Conservation (phyloP, 192 early-diverging fungal genomes). For the Glomus cerebriforme region DNA sequence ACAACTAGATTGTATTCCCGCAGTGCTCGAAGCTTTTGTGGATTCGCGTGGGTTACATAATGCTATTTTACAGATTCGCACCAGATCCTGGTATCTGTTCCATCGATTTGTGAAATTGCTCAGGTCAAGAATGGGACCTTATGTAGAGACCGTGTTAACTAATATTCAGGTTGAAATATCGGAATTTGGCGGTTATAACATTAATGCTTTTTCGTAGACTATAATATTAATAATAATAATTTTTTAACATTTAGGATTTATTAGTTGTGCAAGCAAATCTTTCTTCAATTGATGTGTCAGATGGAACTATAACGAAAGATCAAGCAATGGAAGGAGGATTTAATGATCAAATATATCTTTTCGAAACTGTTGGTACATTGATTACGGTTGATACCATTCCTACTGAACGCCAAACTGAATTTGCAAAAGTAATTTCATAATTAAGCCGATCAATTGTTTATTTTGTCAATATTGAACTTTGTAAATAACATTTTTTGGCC, state of each 20-base stretch:
- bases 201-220: too few relatives aligned
- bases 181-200: background rate
- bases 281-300: constrained; percentile 44
- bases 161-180: constrained; percentile 47
- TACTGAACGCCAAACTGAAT: constrained; percentile 69
- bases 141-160: constrained; percentile 63
- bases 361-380: constrained; percentile 90
- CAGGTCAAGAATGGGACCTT: constrained; percentile 55
- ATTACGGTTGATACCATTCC: constrained; percentile 78
- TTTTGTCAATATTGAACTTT: too few relatives aligned
- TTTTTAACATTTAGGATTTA: constrained; percentile 53
- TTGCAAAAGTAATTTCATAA: constrained; percentile 29
- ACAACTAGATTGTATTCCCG: constrained; percentile 62
- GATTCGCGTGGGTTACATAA: constrained; percentile 79
- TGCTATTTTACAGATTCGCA: constrained; percentile 65
- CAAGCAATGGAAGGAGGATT: constrained; percentile 61
- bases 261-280: constrained; percentile 70
- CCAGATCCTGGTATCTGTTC: constrained; percentile 87
- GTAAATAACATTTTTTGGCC: background rate
- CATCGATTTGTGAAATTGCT: constrained; percentile 78
- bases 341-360: constrained; percentile 83
- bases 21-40: constrained; percentile 74
- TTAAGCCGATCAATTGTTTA: background rate
- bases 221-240: too few relatives aligned
- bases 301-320: constrained; percentile 51